phyloP scores from a whole-genome alignment of 192 early-diverging fungal species.

The Coemansia sp. region DNA sequence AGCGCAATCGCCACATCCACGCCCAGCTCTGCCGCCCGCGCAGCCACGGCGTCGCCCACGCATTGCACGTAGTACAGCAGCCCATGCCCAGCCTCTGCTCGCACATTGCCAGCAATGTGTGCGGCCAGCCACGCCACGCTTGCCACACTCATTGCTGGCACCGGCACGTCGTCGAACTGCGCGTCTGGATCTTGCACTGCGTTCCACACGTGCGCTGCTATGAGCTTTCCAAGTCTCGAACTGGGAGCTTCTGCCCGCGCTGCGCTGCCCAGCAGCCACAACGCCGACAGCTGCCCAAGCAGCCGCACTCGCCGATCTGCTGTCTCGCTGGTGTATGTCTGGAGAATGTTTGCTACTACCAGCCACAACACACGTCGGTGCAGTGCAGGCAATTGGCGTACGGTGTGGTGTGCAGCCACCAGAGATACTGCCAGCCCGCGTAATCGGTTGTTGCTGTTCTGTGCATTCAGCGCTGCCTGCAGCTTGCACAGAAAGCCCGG shows the following conservation, averaged over 20 bases:
- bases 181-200: slow-evolving; percentile 5
- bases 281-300: slow-evolving; percentile 14
- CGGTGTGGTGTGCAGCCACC: background rate
- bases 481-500: background rate
- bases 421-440: background rate
- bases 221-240: slow-evolving; percentile 25
- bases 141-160: slow-evolving; percentile 25
- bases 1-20: slow-evolving; percentile 24
- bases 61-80: slow-evolving; percentile 28
- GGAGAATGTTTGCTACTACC: background rate
- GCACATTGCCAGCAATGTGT: slow-evolving; percentile 9
- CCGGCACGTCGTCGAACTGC: slow-evolving; percentile 20
- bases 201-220: slow-evolving; percentile 32
- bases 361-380: background rate
- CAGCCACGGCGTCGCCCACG: slow-evolving; percentile 38
- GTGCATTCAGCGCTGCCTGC: background rate
- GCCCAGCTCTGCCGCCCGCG: slow-evolving; percentile 33
- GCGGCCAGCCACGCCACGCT: slow-evolving; percentile 26
- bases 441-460: background rate
- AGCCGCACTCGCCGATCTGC: slow-evolving; percentile 10
- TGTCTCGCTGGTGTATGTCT: background rate
- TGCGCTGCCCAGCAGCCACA: slow-evolving; percentile 15
- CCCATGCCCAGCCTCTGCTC: background rate
- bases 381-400: background rate
- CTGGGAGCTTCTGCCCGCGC: slow-evolving; percentile 14